Evolutionary conservation across 345 rosid species (phyloP).

Genomic region (Salix udensis): DNA sequence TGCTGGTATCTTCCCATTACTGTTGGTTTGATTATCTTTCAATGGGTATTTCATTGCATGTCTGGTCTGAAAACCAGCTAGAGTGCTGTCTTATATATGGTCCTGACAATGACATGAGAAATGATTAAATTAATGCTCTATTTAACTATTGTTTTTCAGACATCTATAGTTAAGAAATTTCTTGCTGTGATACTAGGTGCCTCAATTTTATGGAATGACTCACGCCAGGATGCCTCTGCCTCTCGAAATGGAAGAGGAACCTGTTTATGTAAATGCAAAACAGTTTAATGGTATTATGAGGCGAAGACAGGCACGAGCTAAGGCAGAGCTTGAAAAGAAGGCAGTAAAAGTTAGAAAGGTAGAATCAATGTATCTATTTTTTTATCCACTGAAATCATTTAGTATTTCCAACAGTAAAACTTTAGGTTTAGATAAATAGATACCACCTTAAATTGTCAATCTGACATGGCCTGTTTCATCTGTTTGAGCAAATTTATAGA

Average conservation of each 20-base stretch:
- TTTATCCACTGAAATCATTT: neutral
- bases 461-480: neutral
- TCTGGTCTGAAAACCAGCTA: neutral
- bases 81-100: neutral
- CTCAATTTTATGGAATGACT: constrained; percentile 45
- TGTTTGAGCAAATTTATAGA: neutral
- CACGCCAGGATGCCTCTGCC: constrained; percentile 68
- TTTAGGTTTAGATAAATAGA: neutral
- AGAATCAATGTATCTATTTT: neutral
- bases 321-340: constrained; percentile 66
- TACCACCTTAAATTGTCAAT: neutral
- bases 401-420: neutral
- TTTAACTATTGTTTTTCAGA: neutral
- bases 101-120: neutral
- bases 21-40: neutral
- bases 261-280: constrained; percentile 71
- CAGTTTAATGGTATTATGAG: constrained; percentile 69
- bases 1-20: neutral
- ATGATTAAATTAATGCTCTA: neutral
- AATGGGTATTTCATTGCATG: neutral
- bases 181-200: constrained; percentile 23
- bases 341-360: constrained; percentile 60
- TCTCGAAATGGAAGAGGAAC: constrained; percentile 65
- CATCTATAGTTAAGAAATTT: neutral
- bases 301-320: constrained; percentile 63